Percentiles rank a stretch among this genome's conserved stretches.
Evolutionary conservation across 2,329 filamentous ascomycete genomes (phyloP).

Genomic region (Rhinocladiella mackenziei): DNA sequence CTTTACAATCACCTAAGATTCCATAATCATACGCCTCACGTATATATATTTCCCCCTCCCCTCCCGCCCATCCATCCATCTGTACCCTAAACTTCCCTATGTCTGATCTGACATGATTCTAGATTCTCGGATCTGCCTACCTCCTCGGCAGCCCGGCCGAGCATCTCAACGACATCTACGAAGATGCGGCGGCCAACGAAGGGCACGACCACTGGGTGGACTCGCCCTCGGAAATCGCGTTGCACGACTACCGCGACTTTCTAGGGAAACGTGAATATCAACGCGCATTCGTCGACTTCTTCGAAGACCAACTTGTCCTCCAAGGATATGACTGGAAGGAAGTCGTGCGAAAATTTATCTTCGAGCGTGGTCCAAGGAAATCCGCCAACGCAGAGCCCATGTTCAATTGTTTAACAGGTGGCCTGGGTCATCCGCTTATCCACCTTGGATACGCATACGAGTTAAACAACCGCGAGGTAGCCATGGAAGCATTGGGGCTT

Average conservation of each 20-base stretch:
- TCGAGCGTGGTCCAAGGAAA: conserved; percentile 50
- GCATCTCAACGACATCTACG: conserved; percentile 77
- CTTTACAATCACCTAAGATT: conserved; percentile 70
- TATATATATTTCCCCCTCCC: conserved; percentile 36
- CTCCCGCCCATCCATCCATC: conserved; percentile 18
- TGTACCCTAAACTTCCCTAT: conserved; percentile 14
- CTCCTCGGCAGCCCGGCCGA: conserved; percentile 70
- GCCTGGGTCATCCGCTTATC: conserved; percentile 85
- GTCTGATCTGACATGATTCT: conserved; percentile 14
- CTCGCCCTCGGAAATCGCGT: conserved; percentile 77
- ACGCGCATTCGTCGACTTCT: conserved; percentile 88
- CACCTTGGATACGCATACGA: conserved; percentile 94
- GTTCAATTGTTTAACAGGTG: conserved; percentile 73
- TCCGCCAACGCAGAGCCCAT: conserved; percentile 51
- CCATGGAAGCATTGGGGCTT: conserved; percentile 79
- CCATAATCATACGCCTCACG: conserved; percentile 79
- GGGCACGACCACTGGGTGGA: conserved; percentile 72
- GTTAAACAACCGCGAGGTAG: conserved; percentile 76
- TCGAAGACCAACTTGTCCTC: conserved; percentile 78
- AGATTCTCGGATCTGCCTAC: conserved; percentile 76
- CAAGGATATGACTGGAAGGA: conserved; percentile 80
- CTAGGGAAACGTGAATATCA: conserved; percentile 79
- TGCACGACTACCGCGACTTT: conserved; percentile 81
- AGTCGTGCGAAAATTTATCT: conserved; percentile 71
- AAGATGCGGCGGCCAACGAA: conserved; percentile 60